A percentile compares a stretch with the other conserved stretches of the same genome.
Evolutionary conservation across 495 filamentous ascomycete genomes (phyloP).

Genomic region (Xylaria castorea): DNA sequence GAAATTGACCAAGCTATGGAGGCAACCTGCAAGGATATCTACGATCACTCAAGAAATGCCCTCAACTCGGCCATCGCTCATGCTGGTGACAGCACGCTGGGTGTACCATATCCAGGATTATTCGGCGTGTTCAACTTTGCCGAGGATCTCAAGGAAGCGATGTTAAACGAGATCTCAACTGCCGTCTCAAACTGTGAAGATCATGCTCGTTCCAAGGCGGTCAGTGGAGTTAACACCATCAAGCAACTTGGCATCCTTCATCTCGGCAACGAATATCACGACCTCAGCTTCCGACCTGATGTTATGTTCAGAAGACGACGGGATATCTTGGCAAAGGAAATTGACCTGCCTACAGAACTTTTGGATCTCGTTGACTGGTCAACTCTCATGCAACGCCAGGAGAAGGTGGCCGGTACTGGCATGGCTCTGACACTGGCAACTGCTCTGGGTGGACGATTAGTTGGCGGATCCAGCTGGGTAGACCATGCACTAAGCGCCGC

Average conservation of each 20-base stretch:
- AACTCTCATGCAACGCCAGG: slow-evolving; percentile 84
- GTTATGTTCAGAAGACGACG: slow-evolving; percentile 88
- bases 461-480: slow-evolving; percentile 86
- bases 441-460: slow-evolving; percentile 77
- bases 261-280: slow-evolving; percentile 81
- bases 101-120: slow-evolving; percentile 84
- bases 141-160: slow-evolving; percentile 88
- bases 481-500: slow-evolving; percentile 83
- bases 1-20: slow-evolving; percentile 83
- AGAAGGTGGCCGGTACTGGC: slow-evolving; percentile 89
- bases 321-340: slow-evolving; percentile 79
- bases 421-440: slow-evolving; percentile 94
- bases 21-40: slow-evolving; percentile 81
- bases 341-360: slow-evolving; percentile 85
- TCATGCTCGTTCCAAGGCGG: slow-evolving; percentile 77
- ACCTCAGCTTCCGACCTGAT: slow-evolving; percentile 85
- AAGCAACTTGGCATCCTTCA: slow-evolving; percentile 87
- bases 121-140: slow-evolving; percentile 89
- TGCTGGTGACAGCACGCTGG: slow-evolving; percentile 78
- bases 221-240: slow-evolving; percentile 83
- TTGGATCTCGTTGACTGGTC: slow-evolving; percentile 92
- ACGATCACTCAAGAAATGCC: slow-evolving; percentile 76
- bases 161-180: slow-evolving; percentile 83
- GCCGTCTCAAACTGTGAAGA: slow-evolving; percentile 84
- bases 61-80: slow-evolving; percentile 73